Conservation (phyloP, 139 green algal genomes). For the Asterochloris erici region DNA sequence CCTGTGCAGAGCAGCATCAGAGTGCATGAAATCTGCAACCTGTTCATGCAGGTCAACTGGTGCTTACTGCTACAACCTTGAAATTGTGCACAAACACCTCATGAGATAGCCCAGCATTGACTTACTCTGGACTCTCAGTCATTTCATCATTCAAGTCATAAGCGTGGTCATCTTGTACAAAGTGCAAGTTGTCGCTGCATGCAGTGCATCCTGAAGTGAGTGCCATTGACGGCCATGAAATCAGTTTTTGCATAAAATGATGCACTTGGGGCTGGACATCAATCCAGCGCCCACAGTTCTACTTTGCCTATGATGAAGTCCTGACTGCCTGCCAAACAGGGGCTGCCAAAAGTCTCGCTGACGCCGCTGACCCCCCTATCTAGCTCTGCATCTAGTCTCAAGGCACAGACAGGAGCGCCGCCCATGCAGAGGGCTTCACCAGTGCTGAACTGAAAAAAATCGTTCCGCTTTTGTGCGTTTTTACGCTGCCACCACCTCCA, state of each 20-base stretch:
- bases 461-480: slow-evolving; percentile 49
- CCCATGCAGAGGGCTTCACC: slow-evolving; percentile 59
- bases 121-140: too few relatives aligned
- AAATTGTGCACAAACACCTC: not conserved
- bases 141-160: not conserved
- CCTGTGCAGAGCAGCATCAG: not conserved
- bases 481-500: slow-evolving; percentile 38
- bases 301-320: slow-evolving; percentile 64
- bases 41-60: not conserved
- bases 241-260: too few relatives aligned
- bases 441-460: slow-evolving; percentile 74
- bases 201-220: too few relatives aligned
- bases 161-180: too few relatives aligned
- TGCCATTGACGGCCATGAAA: too few relatives aligned
- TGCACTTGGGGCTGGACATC: not conserved
- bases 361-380: slow-evolving; percentile 49
- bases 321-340: slow-evolving; percentile 45
- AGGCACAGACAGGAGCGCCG: slow-evolving; percentile 61
- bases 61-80: not conserved
- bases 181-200: too few relatives aligned
- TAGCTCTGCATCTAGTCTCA: slow-evolving; percentile 78
- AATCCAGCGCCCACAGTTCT: slow-evolving; percentile 64
- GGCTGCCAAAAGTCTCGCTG: slow-evolving; percentile 69
- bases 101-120: too few relatives aligned
- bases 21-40: not conserved